These are phyloP conservation scores for Macadamia integrifolia DNA, from an alignment of 164 flowering plant genomes.

Conservation along the genomic window DNA sequence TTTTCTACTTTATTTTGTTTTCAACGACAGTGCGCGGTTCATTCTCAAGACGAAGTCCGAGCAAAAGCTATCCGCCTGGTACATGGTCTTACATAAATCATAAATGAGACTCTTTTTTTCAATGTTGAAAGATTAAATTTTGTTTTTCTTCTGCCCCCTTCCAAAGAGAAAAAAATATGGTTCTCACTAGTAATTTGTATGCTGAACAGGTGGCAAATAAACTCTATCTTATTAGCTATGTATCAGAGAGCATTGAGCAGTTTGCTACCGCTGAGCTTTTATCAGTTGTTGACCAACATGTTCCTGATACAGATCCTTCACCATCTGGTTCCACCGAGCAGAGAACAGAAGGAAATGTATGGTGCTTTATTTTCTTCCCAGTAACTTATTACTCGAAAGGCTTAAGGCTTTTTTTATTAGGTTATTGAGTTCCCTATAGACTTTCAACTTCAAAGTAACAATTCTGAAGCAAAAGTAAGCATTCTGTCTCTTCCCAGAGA, in stretches of 20 bases:
- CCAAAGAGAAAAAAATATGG: neutral
- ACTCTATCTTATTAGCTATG: conserved; percentile 57
- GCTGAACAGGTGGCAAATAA: conserved; percentile 81
- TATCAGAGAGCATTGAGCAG: conserved; percentile 64
- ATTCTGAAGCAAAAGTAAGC: too few relatives aligned
- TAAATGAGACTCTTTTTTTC: neutral
- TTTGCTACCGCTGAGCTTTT: conserved; percentile 74
- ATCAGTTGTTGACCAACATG: conserved; percentile 55
- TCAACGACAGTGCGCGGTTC: conserved; percentile 77
- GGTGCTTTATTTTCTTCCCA: conserved; percentile 3
- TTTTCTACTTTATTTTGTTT: conserved; percentile 7
- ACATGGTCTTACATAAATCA: conserved; percentile 12
- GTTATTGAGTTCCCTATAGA: neutral
- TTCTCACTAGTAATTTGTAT: neutral
- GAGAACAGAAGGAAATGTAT: conserved; percentile 55
- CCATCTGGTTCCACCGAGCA: conserved; percentile 32
- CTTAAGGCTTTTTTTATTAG: neutral
- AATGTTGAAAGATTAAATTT: neutral
- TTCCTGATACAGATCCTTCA: conserved; percentile 35
- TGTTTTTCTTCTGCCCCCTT: neutral
- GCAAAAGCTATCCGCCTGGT: conserved; percentile 94
- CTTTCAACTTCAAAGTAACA: neutral
- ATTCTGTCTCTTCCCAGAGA: too few relatives aligned
- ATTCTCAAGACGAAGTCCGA: conserved; percentile 84
- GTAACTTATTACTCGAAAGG: neutral